These are phyloP conservation scores for Celoporthe dispersa DNA, from an alignment of 2,329 filamentous ascomycete species.

Conservation along the genomic window DNA sequence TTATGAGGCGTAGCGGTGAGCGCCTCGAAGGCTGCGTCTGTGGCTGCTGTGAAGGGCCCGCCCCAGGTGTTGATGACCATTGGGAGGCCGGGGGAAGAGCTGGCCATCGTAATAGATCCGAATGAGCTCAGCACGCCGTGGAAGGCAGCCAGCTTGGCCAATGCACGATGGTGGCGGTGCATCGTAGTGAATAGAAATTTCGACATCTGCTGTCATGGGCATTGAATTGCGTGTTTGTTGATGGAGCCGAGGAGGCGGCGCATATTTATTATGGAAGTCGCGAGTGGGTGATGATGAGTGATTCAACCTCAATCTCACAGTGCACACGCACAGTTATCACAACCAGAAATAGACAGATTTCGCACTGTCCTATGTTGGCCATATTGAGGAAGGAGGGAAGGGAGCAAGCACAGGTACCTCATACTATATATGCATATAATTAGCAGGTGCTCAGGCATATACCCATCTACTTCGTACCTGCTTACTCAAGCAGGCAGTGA, in stretches of 20 bases:
- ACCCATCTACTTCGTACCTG: no score
- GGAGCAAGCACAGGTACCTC: not conserved
- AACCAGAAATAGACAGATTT: accelerated
- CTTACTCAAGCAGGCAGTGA: no score
- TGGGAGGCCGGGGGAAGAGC: constrained; percentile 47
- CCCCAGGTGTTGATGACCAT: constrained; percentile 61
- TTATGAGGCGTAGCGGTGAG: constrained; percentile 35
- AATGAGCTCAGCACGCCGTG: constrained; percentile 16
- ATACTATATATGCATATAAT: not conserved
- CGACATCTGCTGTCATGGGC: no score
- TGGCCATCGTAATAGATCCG: not conserved
- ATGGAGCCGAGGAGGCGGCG: not conserved
- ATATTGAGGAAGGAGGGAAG: not conserved
- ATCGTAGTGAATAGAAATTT: no score
- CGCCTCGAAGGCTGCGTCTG: constrained; percentile 52
- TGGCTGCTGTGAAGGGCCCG: constrained; percentile 55
- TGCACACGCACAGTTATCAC: constrained; percentile 6
- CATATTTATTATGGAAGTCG: not conserved
- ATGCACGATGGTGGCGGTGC: constrained; percentile 29
- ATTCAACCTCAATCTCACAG: not conserved
- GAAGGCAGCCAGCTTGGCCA: constrained; percentile 18
- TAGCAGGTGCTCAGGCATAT: not conserved
- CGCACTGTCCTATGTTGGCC: not conserved
- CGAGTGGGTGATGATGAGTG: not conserved
- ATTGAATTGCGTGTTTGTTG: not conserved